phyloP scores from a whole-genome alignment of 805 yeast genomes.

The Candida takata region DNA sequence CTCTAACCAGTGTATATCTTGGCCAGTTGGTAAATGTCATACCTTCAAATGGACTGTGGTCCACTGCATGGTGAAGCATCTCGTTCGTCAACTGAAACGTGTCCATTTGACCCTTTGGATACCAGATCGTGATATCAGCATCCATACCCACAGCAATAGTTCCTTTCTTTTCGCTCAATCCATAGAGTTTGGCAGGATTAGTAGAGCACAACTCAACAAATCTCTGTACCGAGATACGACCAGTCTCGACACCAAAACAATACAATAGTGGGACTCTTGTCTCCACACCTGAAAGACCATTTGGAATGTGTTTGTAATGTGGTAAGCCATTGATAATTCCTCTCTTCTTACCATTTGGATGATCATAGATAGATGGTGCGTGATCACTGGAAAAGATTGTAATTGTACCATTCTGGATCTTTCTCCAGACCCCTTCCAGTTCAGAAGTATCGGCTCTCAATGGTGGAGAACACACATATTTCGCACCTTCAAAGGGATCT shows the following conservation, averaged over 20 bases:
- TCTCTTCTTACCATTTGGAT: constrained; percentile 34
- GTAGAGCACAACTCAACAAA: constrained; percentile 40
- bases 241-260: constrained; percentile 37
- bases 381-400: constrained; percentile 41
- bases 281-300: constrained; percentile 44
- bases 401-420: constrained; percentile 40
- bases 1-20: constrained; percentile 35
- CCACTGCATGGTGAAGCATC: constrained; percentile 31
- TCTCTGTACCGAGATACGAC: constrained; percentile 32
- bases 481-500: constrained; percentile 40
- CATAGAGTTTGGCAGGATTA: constrained; percentile 41
- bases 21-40: constrained; percentile 40
- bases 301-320: constrained; percentile 38
- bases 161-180: constrained; percentile 35
- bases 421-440: constrained; percentile 38
- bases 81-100: constrained; percentile 24
- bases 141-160: constrained; percentile 39
- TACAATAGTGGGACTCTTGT: constrained; percentile 38
- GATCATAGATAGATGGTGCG: constrained; percentile 37
- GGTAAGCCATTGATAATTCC: constrained; percentile 35
- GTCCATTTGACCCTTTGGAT: constrained; percentile 29
- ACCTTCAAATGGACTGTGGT: constrained; percentile 35
- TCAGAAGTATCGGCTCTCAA: constrained; percentile 33
- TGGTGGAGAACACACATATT: constrained; percentile 45
- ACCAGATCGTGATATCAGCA: constrained; percentile 44